phyloP scores from a whole-genome alignment of 352 stramenopile species.

The Globisporangium sylvaticum region DNA sequence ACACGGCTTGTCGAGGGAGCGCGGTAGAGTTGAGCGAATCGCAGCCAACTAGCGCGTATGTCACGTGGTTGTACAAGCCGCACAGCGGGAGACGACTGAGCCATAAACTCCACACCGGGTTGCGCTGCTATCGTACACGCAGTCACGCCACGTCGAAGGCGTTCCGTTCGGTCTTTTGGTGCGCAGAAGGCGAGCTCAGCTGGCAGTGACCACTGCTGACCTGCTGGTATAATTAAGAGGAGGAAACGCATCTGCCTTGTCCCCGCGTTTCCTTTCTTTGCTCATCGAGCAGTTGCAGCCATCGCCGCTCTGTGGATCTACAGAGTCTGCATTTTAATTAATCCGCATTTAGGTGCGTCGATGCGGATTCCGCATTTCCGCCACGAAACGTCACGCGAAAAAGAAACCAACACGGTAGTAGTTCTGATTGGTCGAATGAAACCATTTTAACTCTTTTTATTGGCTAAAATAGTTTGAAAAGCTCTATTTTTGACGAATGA shows the following conservation, averaged over 20 bases:
- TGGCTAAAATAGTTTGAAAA: not conserved
- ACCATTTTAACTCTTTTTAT: not conserved
- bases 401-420: not conserved
- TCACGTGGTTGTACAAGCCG: conserved; percentile 27
- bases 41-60: conserved; percentile 29
- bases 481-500: not conserved
- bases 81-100: conserved; percentile 33
- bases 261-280: too few relatives aligned
- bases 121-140: not conserved
- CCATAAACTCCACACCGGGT: conserved; percentile 35
- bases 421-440: not conserved
- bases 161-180: not conserved
- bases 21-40: conserved; percentile 10
- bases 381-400: too few relatives aligned
- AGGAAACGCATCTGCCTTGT: too few relatives aligned
- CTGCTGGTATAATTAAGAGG: too few relatives aligned
- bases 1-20: conserved; percentile 26
- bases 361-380: too few relatives aligned
- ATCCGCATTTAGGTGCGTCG: too few relatives aligned
- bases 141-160: not conserved
- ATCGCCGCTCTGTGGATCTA: too few relatives aligned
- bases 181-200: not conserved
- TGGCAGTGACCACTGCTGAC: too few relatives aligned
- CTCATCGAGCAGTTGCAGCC: too few relatives aligned
- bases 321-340: too few relatives aligned